A percentile compares a stretch with the other conserved stretches of the same genome.
phyloP scores from a whole-genome alignment of 352 stramenopile species.

The Phytophthora chlamydospora region DNA sequence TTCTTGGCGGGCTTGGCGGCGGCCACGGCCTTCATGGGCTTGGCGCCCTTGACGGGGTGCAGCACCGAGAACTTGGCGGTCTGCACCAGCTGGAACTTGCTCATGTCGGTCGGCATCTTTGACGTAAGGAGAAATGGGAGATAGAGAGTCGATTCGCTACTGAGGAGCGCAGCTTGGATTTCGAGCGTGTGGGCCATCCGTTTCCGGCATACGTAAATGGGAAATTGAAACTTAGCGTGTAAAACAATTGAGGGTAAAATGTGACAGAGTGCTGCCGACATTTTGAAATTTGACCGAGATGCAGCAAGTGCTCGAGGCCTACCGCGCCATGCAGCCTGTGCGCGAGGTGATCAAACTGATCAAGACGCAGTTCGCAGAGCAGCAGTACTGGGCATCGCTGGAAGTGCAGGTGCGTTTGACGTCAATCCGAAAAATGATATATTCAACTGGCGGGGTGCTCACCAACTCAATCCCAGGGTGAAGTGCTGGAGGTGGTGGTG shows the following conservation, averaged over 20 bases:
- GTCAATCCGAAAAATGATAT: background rate
- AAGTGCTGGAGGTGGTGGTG: slow-evolving; percentile 58
- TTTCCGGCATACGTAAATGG: background rate
- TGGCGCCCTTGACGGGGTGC: slow-evolving; percentile 58
- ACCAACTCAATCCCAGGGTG: slow-evolving; percentile 34
- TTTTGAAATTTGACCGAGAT: slow-evolving; percentile 26
- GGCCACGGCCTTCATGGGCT: slow-evolving; percentile 64
- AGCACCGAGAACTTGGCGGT: slow-evolving; percentile 74
- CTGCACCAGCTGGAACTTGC: slow-evolving; percentile 66
- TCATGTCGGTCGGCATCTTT: slow-evolving; percentile 54
- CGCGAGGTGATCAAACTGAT: slow-evolving; percentile 46
- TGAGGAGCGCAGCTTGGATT: slow-evolving; percentile 4
- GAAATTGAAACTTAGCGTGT: too few species aligned
- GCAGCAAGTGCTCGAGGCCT: slow-evolving; percentile 57
- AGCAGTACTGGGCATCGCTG: slow-evolving; percentile 53
- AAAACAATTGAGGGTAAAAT: background rate
- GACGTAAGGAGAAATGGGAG: background rate
- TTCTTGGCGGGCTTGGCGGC: slow-evolving; percentile 42
- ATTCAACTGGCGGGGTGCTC: background rate
- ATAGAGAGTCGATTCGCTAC: slow-evolving; percentile 29
- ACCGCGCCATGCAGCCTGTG: slow-evolving; percentile 69
- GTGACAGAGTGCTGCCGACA: background rate
- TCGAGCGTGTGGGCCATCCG: slow-evolving; percentile 6
- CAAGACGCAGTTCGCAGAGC: slow-evolving; percentile 31
- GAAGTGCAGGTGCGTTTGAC: slow-evolving; percentile 53